Evolutionary conservation across 1,284 basidiomycete genomes (phyloP), one percentile per base, ranked within the genome.

Genomic region (Cystobasidiaceae sp.): DNA sequence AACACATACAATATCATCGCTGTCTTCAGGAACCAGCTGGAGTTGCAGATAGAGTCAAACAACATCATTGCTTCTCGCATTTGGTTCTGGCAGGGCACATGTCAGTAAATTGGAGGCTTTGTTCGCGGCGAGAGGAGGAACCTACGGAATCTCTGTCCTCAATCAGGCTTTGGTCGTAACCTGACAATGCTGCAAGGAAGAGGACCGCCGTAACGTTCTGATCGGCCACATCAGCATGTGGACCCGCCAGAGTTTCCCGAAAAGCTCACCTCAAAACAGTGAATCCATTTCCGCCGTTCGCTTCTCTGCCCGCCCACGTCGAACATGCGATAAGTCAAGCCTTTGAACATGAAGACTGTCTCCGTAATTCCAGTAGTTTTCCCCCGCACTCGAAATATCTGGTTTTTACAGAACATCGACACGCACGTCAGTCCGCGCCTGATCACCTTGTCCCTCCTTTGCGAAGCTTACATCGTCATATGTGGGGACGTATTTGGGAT

Each of bases 331-430:
- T 72, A 72, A 30, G 64, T 73, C 50, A 69, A 67, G 70, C 27
- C 75, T 74, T 9, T 72, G 68, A 0, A 76, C 49, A 82, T 80
- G 78, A 97, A 96, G 23, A 85, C 84, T 0, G 90, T 96, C 77
- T 96, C 92, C n/a, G 87, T 90, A 74, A 97, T 96, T 33, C 93
- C 92, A 25, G 90, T 90, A 34, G 92, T 93, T 71, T 91, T 86
- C 56, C 88, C 88, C 66, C 91, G 82, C 68, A 87, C 87, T 34
- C 86, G 86, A 37, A 96, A 84, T 69, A 96, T 93, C 61, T 64
- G 32, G n/a, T n/a, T n/a, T n/a, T 74, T n/a, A n/a, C n/a, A n/a
- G n/a, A n/a, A n/a, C n/a, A n/a, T 73, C 76, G 65, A 25, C 25
- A n/a, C 28, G 43, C 7, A 41, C 34, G 30, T 17, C 15, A 25